Evolutionary conservation across 1,139 yeast species (phyloP).

Genomic region (Protomyces inundatus): DNA sequence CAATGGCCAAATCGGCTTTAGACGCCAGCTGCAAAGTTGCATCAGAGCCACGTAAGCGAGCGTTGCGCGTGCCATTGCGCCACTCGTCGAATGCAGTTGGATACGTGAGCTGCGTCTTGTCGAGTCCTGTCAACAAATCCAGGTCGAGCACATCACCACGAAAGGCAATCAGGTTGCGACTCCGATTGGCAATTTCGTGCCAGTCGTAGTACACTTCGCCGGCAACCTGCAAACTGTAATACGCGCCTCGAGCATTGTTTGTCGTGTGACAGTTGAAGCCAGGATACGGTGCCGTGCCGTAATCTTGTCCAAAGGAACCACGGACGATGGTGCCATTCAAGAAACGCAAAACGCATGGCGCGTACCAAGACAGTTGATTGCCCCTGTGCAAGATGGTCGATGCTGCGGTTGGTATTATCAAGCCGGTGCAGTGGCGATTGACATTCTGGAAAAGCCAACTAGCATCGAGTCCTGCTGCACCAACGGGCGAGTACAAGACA

Average conservation of each 20-base stretch:
- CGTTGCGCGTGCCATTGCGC: constrained; percentile 35
- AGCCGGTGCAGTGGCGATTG: constrained; percentile 81
- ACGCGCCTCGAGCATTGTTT: constrained; percentile 58
- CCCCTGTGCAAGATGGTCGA: constrained; percentile 64
- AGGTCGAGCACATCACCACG: constrained; percentile 84
- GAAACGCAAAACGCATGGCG: constrained; percentile 71
- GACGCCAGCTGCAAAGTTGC: constrained; percentile 70
- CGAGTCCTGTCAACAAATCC: constrained; percentile 68
- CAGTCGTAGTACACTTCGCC: constrained; percentile 87
- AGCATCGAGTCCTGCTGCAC: constrained; percentile 88
- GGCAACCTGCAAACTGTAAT: constrained; percentile 53
- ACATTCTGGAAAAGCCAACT: constrained; percentile 89
- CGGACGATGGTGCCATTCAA: background rate
- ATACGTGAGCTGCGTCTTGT: constrained; percentile 59
- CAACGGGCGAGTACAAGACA: constrained; percentile 72
- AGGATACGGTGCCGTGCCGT: constrained; percentile 60
- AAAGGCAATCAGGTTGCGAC: constrained; percentile 75
- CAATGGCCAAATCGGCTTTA: constrained; percentile 62
- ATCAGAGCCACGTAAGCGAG: constrained; percentile 61
- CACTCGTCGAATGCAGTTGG: constrained; percentile 67
- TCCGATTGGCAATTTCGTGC: constrained; percentile 70
- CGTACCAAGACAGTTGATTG: constrained; percentile 78
- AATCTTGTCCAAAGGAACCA: constrained; percentile 49
- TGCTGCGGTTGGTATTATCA: constrained; percentile 67
- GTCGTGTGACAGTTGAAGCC: constrained; percentile 95